Percentiles rank a stretch among this genome's conserved stretches.
Conservation (phyloP, 2,329 filamentous ascomycete species). For the Scedosporium dehoogii region DNA sequence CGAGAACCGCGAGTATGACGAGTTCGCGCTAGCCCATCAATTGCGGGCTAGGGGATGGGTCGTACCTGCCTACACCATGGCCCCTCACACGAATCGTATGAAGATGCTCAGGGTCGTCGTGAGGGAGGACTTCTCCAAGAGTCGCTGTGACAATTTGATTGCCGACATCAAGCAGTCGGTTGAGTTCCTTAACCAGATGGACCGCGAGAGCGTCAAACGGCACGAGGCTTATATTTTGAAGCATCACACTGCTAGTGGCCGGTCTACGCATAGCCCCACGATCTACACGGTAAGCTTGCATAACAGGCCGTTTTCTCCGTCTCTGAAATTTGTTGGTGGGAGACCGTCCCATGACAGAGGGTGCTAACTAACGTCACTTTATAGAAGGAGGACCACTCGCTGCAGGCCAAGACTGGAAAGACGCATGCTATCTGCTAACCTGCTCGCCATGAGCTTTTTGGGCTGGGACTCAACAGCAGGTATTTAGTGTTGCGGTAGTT, state of each 20-base stretch:
- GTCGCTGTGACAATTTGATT: slow-evolving; percentile 70
- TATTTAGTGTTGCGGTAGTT: no score
- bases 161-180: slow-evolving; percentile 70
- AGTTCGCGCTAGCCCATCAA: slow-evolving; percentile 74
- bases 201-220: slow-evolving; percentile 58
- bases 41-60: slow-evolving; percentile 85
- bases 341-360: no score
- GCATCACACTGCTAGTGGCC: slow-evolving; percentile 43
- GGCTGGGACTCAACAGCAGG: background rate
- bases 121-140: slow-evolving; percentile 80
- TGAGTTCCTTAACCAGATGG: slow-evolving; percentile 61
- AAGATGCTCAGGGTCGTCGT: slow-evolving; percentile 92
- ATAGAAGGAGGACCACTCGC: slow-evolving; percentile 69
- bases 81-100: slow-evolving; percentile 69
- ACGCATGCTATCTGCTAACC: slow-evolving; percentile 73
- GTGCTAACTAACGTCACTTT: background rate
- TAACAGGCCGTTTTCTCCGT: no score
- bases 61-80: slow-evolving; percentile 95
- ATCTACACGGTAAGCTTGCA: slow-evolving; percentile 39
- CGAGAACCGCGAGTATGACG: slow-evolving; percentile 53
- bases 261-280: slow-evolving; percentile 41
- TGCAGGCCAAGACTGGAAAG: slow-evolving; percentile 87
- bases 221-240: slow-evolving; percentile 56
- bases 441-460: background rate
- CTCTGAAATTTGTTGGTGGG: no score